Evolutionary conservation across 2,329 filamentous ascomycete genomes (phyloP).

Genomic region (Bipolaris zeicola): DNA sequence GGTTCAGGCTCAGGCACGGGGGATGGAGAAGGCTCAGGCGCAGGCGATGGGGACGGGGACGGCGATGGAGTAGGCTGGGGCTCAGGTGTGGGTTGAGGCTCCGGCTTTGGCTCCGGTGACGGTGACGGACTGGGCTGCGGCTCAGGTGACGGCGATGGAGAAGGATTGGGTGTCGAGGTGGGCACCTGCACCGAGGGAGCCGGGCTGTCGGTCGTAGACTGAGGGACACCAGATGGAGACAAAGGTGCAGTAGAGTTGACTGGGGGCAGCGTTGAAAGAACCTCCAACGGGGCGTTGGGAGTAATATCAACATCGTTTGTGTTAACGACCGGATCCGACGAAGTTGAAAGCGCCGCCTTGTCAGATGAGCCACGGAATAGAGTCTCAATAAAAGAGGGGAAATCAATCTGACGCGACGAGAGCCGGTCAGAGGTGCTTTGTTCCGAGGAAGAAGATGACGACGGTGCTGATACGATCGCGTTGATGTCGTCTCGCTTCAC

Average conservation of each 20-base stretch:
- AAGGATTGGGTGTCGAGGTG: no score
- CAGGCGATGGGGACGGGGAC: no score
- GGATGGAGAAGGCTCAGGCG: no score
- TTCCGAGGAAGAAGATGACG: conserved; percentile 8
- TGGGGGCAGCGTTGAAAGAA: conserved; percentile 10
- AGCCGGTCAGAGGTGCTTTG: conserved; percentile 23
- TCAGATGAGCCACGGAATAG: conserved; percentile 28
- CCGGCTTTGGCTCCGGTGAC: no score
- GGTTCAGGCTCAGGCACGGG: no score
- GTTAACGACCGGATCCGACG: conserved; percentile 11
- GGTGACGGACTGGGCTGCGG: no score
- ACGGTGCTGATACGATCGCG: conserved; percentile 35
- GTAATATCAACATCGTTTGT: conserved; percentile 20
- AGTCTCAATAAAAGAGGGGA: conserved; percentile 36
- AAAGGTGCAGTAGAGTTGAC: neutral
- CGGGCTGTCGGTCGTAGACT: no score
- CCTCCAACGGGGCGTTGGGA: conserved; percentile 14
- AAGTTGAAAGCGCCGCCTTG: conserved; percentile 14
- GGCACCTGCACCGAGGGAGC: no score
- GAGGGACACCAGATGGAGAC: neutral
- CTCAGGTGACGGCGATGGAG: no score
- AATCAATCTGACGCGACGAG: conserved; percentile 30
- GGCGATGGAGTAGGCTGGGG: no score
- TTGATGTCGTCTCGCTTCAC: conserved; percentile 52
- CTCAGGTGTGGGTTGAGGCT: no score